Evolutionary conservation across 495 filamentous ascomycete genomes (phyloP), one percentile per base, ranked within the genome.

Genomic region (Rusavskia elegans): DNA sequence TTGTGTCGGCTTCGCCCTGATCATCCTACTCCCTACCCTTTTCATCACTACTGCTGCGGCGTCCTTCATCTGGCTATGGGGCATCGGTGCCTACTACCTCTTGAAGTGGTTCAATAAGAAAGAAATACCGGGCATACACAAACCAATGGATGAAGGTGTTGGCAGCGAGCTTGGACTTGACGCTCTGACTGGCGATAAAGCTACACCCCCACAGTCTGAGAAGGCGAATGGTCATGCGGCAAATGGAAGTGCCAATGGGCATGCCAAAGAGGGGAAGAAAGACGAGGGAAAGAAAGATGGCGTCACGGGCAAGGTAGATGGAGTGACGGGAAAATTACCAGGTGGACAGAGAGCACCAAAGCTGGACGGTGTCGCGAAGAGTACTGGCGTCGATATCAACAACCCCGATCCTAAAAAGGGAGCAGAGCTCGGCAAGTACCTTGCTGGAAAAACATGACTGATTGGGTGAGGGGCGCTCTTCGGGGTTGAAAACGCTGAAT

Each of bases 331-430:
- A 7, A 52, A 53, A 21, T 9, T 53, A 13, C 52, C 51, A 8
- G 55, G 50, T 14, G 46, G 29, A 10, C 23, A 48, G 21, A 48
- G 32, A 27, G 41, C 40, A 10, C 39, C n/a, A 19, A 44, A 44
- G 2, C 8, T 49, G 45, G 49, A 59, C 42, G 56, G 51, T 19
- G 57, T 30, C 44, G 62, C 32, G 45, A 84, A 78, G 65, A 76
- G 86, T 4, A 85, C 95, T 27, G 89, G 81, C 19, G 77, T 83
- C 0, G 87, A 95, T 66, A 66, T 96, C 57, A 56, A 83, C 17
- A 73, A 76, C 10, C 68, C 74, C 51, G 73, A 76, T 14, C 68
- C 74, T 51, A 75, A 72, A 59, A 75, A 80, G 52, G 68, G 68
- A 3, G 68, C 58, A 9, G 68, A 66, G 54, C 36, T 64, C 61